A percentile compares a stretch with the other conserved stretches of the same genome.
Evolutionary conservation across 2,329 filamentous ascomycete species (phyloP).

Genomic region (Dothideomycetes sp.): DNA sequence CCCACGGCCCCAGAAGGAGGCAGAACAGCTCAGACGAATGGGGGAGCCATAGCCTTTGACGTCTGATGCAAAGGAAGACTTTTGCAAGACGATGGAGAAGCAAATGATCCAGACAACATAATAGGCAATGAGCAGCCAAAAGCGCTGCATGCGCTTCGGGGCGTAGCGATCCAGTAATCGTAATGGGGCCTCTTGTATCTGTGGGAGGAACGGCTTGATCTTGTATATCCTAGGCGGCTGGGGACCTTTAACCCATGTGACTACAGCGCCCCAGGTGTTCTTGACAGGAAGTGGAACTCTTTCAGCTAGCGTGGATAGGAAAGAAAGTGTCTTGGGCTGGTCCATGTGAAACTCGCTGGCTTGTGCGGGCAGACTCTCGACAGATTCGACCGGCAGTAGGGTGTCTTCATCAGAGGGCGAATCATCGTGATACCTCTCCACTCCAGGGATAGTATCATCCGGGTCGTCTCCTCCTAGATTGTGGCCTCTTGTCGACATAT

Average conservation of each 20-base stretch:
- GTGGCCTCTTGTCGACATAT: background rate
- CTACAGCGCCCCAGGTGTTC: constrained; percentile 5
- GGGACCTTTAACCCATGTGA: constrained; percentile 38
- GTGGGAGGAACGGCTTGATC: constrained; percentile 47
- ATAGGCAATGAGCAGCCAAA: constrained; percentile 48
- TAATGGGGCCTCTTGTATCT: constrained; percentile 56
- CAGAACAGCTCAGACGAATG: constrained; percentile 53
- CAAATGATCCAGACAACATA: constrained; percentile 57
- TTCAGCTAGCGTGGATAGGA: constrained; percentile 11
- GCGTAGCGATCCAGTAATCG: constrained; percentile 51
- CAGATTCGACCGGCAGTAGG: constrained; percentile 15
- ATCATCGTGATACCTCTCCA: constrained; percentile 19
- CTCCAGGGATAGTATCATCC: constrained; percentile 3
- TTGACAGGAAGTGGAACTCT: constrained; percentile 17
- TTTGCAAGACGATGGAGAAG: constrained; percentile 58
- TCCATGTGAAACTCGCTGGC: constrained; percentile 9
- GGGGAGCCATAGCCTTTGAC: constrained; percentile 59
- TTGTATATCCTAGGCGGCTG: constrained; percentile 36
- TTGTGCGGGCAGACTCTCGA: constrained; percentile 14
- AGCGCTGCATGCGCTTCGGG: constrained; percentile 47
- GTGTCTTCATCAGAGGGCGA: constrained; percentile 17
- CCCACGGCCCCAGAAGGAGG: constrained; percentile 57
- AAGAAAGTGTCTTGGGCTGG: background rate
- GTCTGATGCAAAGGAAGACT: constrained; percentile 48
- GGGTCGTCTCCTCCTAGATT: constrained; percentile 10